These are phyloP conservation scores for Lachancea quebecensis DNA, from an alignment of 805 yeast genomes.

Conservation along the genomic window DNA sequence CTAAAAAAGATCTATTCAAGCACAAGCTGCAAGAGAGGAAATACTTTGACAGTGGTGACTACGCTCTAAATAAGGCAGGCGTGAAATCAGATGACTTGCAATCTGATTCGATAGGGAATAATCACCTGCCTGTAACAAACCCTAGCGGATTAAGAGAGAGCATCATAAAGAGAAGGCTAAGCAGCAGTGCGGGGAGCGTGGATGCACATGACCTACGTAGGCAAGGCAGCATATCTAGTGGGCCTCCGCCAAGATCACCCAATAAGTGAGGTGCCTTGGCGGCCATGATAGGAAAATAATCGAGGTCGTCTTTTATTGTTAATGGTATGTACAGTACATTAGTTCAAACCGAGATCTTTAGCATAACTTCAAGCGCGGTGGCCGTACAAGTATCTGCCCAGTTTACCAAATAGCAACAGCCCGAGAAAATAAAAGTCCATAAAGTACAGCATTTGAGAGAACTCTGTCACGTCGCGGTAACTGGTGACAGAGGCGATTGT, in stretches of 20 bases:
- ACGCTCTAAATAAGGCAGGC: slow-evolving; percentile 76
- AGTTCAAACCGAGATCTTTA: neutral
- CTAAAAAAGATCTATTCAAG: slow-evolving; percentile 66
- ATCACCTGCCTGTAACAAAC: slow-evolving; percentile 31
- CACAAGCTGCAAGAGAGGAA: slow-evolving; percentile 80
- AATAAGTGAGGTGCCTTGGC: slow-evolving; percentile 14
- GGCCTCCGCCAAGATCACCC: slow-evolving; percentile 33
- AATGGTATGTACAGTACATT: slow-evolving; percentile 4
- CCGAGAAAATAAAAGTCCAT: slow-evolving; percentile 59
- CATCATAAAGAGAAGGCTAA: slow-evolving; percentile 30
- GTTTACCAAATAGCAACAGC: slow-evolving; percentile 57
- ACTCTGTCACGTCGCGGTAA: slow-evolving; percentile 18
- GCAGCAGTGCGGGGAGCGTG: slow-evolving; percentile 27
- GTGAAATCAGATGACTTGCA: slow-evolving; percentile 28
- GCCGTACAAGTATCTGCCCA: slow-evolving; percentile 49
- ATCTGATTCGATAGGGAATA: slow-evolving; percentile 19
- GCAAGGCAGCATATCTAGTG: slow-evolving; percentile 32
- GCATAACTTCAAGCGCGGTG: slow-evolving; percentile 2
- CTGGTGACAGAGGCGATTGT: slow-evolving; percentile 19
- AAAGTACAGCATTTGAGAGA: slow-evolving; percentile 20
- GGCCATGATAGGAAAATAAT: too few species aligned
- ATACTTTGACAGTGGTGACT: slow-evolving; percentile 91
- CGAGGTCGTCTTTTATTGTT: slow-evolving; percentile 1
- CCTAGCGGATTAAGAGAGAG: slow-evolving; percentile 32
- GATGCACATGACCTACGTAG: slow-evolving; percentile 14